Percentiles rank a stretch among this genome's conserved stretches.
Conservation (phyloP, 192 early-diverging fungal genomes). For the Rhizoclosmatium sp. region DNA sequence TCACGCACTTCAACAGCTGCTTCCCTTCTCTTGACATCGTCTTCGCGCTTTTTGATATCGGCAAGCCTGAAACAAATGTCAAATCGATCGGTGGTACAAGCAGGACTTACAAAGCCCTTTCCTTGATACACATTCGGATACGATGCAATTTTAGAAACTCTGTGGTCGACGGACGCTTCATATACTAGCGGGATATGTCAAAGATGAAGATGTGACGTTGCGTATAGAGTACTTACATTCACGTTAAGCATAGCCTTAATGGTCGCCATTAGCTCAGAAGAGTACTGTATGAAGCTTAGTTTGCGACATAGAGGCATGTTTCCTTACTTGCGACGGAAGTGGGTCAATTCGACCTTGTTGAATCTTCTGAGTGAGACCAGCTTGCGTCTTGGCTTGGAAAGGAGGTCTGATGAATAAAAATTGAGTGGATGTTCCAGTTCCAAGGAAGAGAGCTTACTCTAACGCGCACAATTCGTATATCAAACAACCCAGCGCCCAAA, state of each 20-base stretch:
- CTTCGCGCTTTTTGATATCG: slow-evolving; percentile 39
- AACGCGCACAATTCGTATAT: slow-evolving; percentile 78
- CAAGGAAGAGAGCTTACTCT: slow-evolving; percentile 54
- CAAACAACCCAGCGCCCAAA: slow-evolving; percentile 80
- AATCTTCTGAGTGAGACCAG: slow-evolving; percentile 65
- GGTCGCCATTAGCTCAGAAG: slow-evolving; percentile 45
- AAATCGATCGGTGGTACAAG: background rate
- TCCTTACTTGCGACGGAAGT: slow-evolving; percentile 56
- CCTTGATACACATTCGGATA: slow-evolving; percentile 28
- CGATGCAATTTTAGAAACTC: slow-evolving; percentile 18
- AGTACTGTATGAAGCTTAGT: slow-evolving; percentile 35
- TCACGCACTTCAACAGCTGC: slow-evolving; percentile 32
- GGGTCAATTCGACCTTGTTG: slow-evolving; percentile 59
- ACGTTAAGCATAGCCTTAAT: slow-evolving; percentile 66
- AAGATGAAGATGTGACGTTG: slow-evolving; percentile 4
- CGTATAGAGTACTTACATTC: slow-evolving; percentile 51
- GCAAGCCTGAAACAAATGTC: slow-evolving; percentile 14
- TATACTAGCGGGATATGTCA: slow-evolving; percentile 1
- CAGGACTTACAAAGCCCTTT: slow-evolving; percentile 3
- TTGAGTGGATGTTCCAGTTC: background rate
- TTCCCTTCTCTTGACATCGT: slow-evolving; percentile 41
- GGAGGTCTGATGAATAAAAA: slow-evolving; percentile 60
- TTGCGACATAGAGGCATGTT: slow-evolving; percentile 3
- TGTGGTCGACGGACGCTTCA: slow-evolving; percentile 26
- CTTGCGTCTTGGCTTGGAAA: slow-evolving; percentile 72